phyloP scores from a whole-genome alignment of 2,329 filamentous ascomycete genomes.

The Teratosphaeria destructans region DNA sequence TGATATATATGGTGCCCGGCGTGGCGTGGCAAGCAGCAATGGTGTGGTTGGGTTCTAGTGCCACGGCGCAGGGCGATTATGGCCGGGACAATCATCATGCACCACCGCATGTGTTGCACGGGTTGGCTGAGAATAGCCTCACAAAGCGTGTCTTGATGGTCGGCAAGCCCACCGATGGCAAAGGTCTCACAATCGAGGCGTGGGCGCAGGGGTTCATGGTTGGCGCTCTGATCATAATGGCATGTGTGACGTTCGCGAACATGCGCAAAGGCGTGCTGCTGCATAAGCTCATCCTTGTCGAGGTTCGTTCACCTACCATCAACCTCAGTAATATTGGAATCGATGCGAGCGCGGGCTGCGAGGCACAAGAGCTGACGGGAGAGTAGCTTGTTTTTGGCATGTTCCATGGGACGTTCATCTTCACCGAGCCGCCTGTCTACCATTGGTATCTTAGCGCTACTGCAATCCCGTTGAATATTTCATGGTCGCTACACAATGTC shows the following conservation, averaged over 20 bases:
- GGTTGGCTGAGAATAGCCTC: background rate
- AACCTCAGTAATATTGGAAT: background rate
- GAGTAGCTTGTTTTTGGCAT: slow-evolving; percentile 33
- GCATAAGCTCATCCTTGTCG: slow-evolving; percentile 42
- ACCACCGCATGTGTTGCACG: background rate
- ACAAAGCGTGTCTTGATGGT: slow-evolving; percentile 13
- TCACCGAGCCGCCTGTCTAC: slow-evolving; percentile 45
- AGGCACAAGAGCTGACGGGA: background rate
- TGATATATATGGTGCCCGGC: background rate
- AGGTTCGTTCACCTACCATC: slow-evolving; percentile 23
- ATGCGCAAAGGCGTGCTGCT: slow-evolving; percentile 38
- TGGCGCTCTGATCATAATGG: slow-evolving; percentile 37
- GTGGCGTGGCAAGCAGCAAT: background rate
- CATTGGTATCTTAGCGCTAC: slow-evolving; percentile 55
- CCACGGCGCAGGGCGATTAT: background rate
- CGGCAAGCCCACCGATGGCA: slow-evolving; percentile 15
- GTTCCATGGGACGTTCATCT: slow-evolving; percentile 49
- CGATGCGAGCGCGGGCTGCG: background rate
- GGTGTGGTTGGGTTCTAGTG: background rate
- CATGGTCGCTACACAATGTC: slow-evolving; percentile 55
- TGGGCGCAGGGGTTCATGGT: slow-evolving; percentile 24
- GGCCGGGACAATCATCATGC: background rate
- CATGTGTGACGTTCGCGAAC: slow-evolving; percentile 38
- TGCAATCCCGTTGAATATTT: slow-evolving; percentile 45
- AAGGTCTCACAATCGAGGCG: slow-evolving; percentile 20